Conservation (phyloP, 164 flowering plant species). For the Chimonanthus salicifolius region DNA sequence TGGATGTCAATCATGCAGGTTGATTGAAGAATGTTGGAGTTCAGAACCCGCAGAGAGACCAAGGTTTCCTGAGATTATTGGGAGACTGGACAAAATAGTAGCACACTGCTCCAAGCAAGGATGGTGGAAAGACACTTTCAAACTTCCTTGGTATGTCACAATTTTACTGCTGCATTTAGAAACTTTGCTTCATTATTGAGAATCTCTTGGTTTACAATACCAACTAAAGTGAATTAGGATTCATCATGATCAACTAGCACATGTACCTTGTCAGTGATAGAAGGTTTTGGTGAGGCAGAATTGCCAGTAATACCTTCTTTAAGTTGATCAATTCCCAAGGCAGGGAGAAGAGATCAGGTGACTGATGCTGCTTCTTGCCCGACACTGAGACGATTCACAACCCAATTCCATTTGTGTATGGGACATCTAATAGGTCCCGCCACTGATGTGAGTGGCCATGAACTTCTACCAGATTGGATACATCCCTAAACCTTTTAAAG, state of each 20-base stretch:
- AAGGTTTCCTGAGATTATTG: slow-evolving; percentile 73
- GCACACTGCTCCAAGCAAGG: slow-evolving; percentile 70
- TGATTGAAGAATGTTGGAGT: slow-evolving; percentile 94
- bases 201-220: neutral
- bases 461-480: neutral
- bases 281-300: too few species aligned
- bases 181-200: neutral
- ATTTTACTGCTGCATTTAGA: neutral
- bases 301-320: too few species aligned
- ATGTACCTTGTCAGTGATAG: too few species aligned
- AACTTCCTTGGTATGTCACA: slow-evolving; percentile 78
- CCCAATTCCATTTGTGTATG: too few species aligned
- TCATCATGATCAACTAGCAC: too few species aligned
- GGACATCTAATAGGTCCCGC: too few species aligned
- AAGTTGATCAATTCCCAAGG: too few species aligned
- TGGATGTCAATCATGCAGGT: slow-evolving; percentile 33
- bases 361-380: too few species aligned
- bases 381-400: too few species aligned
- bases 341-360: too few species aligned
- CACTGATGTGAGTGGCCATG: neutral
- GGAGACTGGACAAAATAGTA: slow-evolving; percentile 72
- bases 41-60: slow-evolving; percentile 61
- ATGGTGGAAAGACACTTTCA: slow-evolving; percentile 97
- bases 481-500: neutral
- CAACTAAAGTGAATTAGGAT: neutral